Evolutionary conservation across 2,329 filamentous ascomycete genomes (phyloP).

Genomic region (Penicillium sp.): DNA sequence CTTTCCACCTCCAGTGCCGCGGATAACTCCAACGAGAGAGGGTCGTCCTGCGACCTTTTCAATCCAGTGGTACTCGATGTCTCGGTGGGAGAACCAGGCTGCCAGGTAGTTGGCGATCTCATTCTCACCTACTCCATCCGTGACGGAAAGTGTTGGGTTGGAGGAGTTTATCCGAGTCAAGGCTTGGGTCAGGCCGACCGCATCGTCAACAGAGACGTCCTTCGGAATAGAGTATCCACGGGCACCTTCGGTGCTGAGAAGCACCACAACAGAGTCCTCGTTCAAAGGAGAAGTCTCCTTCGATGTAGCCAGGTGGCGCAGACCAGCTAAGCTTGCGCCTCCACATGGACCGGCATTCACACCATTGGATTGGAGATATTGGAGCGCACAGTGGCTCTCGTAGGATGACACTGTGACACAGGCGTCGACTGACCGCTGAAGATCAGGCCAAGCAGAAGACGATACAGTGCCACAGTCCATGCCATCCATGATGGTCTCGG

Average conservation of each 20-base stretch:
- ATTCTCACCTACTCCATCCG: conserved; percentile 50
- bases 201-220: conserved; percentile 46
- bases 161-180: conserved; percentile 55
- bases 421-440: conserved; percentile 62
- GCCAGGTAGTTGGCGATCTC: conserved; percentile 51
- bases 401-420: conserved; percentile 62
- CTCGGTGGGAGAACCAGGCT: conserved; percentile 55
- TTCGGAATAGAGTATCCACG: conserved; percentile 55
- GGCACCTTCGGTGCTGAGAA: conserved; percentile 67
- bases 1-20: conserved; percentile 51
- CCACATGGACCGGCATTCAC: conserved; percentile 65
- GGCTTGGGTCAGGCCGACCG: conserved; percentile 46
- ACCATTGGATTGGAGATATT: conserved; percentile 52
- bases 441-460: conserved; percentile 62
- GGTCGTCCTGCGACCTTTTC: conserved; percentile 52
- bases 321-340: conserved; percentile 56
- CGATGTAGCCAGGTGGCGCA: conserved; percentile 50
- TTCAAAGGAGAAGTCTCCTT: conserved; percentile 35
- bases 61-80: conserved; percentile 54
- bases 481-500: conserved; percentile 70
- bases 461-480: conserved; percentile 74
- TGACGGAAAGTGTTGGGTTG: conserved; percentile 47
- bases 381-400: conserved; percentile 62
- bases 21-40: conserved; percentile 53
- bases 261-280: conserved; percentile 59